These are phyloP conservation scores for Colletotrichum somersetense DNA, from an alignment of 2,329 filamentous ascomycete species.

Conservation along the genomic window DNA sequence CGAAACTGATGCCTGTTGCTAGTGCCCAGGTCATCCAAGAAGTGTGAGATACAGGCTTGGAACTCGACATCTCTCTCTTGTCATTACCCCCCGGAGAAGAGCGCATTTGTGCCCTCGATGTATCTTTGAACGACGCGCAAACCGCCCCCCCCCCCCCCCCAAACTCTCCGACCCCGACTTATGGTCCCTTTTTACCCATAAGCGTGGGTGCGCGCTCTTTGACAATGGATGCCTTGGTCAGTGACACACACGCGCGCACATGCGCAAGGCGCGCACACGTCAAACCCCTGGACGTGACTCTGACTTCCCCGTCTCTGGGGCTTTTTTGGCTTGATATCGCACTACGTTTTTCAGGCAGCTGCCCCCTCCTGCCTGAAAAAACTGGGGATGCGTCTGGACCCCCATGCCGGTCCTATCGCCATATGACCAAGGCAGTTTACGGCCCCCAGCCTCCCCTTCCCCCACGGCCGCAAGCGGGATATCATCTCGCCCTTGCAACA, in stretches of 20 bases:
- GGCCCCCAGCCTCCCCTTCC: conserved; percentile 3
- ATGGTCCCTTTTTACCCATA: background rate
- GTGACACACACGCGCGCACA: background rate
- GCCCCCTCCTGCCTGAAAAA: conserved; percentile 20
- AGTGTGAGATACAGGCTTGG: background rate
- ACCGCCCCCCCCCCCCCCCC: background rate
- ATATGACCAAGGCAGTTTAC: conserved; percentile 10
- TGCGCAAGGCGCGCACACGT: conserved; percentile 3
- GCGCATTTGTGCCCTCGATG: background rate
- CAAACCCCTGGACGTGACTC: background rate
- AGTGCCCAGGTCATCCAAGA: conserved; percentile 2
- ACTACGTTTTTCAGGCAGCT: background rate
- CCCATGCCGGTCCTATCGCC: conserved; percentile 4
- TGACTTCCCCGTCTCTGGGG: background rate
- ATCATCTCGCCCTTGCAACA: background rate
- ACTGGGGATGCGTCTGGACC: background rate
- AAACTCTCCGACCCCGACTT: too few species aligned
- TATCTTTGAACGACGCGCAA: conserved; percentile 3
- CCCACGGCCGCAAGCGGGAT: conserved; percentile 6
- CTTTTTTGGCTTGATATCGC: conserved; percentile 7
- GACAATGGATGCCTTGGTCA: background rate
- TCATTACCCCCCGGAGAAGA: background rate
- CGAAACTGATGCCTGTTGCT: conserved; percentile 1
- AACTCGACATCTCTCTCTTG: background rate
- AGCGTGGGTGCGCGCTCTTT: background rate